Evolutionary conservation across 169 alveolate species (phyloP), one percentile per base, ranked within the genome.

Genomic region (Plasmodium blacklocki): DNA sequence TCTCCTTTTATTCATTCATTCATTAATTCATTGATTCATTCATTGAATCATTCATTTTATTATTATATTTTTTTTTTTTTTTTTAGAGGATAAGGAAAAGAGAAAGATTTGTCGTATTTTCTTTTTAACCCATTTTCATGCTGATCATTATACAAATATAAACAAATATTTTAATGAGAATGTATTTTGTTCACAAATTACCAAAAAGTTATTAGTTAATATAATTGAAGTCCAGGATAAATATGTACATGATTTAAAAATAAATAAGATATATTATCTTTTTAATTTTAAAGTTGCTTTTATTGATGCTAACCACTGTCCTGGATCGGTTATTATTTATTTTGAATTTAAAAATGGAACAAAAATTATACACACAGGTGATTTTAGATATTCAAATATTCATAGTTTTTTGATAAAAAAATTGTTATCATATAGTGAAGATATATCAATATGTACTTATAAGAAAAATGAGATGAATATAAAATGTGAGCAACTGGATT

Each of bases 271-370:
- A 71, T 86, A 86, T 49, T 58, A 71, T 64, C 75, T 86, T 49
- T 86, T 73, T 64, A 86, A 86, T 72, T 86, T 86, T 66, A 78
- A 73, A 58, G 21, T 86, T 7, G 47, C 64, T 86, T 86, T 86
- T 39, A 64, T 86, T 56, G 92, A 74, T 29, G 92, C 92, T 32
- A 86, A 86, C 50, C 92, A 86, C 39, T 86, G 92, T 59, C 92
- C 92, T 50, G 92, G 92, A 39, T 86, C 92, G 11, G 87, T 86
- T 43, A 86, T 86, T 18, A 86, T 86, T 58, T 73, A 63, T 86
- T 86, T 86, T 71, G 74, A 29, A 67, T 86, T 86, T 71, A 39
- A 68, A 29, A 73, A 73, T 71, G 92, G 92, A 26, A 86, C 71
- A 43, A 86, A 66, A 86, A 86, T 86, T 5, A 73, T 86, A 29